Base-by-base conservation (phyloP, 371 early-diverging fungal genomes). In the Rhizopus stolonifer region DNA sequence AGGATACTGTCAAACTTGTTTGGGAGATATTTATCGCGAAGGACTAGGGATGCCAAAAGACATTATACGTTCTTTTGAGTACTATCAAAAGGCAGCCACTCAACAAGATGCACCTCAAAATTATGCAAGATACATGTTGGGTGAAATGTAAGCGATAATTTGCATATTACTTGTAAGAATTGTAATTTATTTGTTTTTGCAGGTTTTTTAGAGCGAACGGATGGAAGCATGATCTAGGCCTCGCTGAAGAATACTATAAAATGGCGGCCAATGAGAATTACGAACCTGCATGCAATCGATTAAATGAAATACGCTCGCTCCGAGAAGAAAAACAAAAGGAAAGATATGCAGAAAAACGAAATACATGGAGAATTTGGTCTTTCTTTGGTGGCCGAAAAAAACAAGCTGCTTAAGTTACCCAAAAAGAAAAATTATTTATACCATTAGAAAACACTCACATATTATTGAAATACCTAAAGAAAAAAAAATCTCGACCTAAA, bases 61-160 rank as follows among this genome's bases (percentile, higher is more conserved):
- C 49, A 26, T 59, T 9, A 29, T 70, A 31, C 49, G 55, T 13
- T 68, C 77, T 14, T 77, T 72, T 56, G 70, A 72, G 36, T 77
- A 72, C 36, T 77, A 77, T 45, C 73, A 77, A 46, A 77, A 72
- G 18, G 77, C 77, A 3, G 77, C 77, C 9, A 77, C 64, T 52
- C 77, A 77, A 36, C 70, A 67, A 48, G 71, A 73, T 48, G 64
- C 73, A 13, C 71, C 77, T n/a, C 73, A 73, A 43, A 72, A 70
- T 39, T 70, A 77, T 64, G 70, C 77, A 10, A 60, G 69, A n/a
- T 77, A 61, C 46, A 72, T 70, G 69, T 40, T 77, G 11, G 77
- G 73, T 38, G 77, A 77, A 61, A 72, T 77, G 77, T 72, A 69
- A 59, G 56, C 31, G n/a, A n/a, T n/a, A n/a, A n/a, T n/a, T n/a